Evolutionary conservation across 805 yeast genomes (phyloP).

Genomic region (Debaryomyces hansenii): DNA sequence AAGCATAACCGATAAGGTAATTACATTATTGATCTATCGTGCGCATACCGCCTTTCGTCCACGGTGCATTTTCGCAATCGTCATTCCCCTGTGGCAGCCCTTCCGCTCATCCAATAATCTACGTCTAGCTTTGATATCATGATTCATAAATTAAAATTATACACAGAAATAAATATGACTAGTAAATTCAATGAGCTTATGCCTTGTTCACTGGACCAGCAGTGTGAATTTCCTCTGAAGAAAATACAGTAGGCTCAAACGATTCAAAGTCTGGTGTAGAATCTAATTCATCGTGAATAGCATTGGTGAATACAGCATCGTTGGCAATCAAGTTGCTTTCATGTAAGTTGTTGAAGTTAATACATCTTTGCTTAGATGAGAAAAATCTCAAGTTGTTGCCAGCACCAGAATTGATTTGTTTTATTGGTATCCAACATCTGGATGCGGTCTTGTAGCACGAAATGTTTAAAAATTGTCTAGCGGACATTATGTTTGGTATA

Average conservation of each 20-base stretch:
- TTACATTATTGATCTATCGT: no score
- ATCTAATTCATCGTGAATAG: slow-evolving; percentile 11
- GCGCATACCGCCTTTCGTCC: no score
- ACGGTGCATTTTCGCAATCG: no score
- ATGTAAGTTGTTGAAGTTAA: slow-evolving; percentile 32
- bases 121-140: not conserved
- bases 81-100: no score
- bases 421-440: slow-evolving; percentile 42
- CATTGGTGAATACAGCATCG: slow-evolving; percentile 26
- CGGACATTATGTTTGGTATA: slow-evolving; percentile 16
- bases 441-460: slow-evolving; percentile 41
- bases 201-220: slow-evolving; percentile 43
- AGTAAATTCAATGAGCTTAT: not conserved
- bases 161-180: no score
- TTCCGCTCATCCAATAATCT: no score
- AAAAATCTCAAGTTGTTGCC: slow-evolving; percentile 23
- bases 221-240: slow-evolving; percentile 43
- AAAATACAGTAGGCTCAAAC: slow-evolving; percentile 41
- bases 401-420: slow-evolving; percentile 11
- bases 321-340: slow-evolving; percentile 34
- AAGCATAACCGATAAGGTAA: no score
- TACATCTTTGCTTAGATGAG: slow-evolving; percentile 35
- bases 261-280: slow-evolving; percentile 14
- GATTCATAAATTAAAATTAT: not conserved
- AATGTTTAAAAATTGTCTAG: slow-evolving; percentile 31